These are phyloP conservation scores for Lindgomyces ingoldianus DNA, from an alignment of 495 filamentous ascomycete genomes.

Conservation along the genomic window DNA sequence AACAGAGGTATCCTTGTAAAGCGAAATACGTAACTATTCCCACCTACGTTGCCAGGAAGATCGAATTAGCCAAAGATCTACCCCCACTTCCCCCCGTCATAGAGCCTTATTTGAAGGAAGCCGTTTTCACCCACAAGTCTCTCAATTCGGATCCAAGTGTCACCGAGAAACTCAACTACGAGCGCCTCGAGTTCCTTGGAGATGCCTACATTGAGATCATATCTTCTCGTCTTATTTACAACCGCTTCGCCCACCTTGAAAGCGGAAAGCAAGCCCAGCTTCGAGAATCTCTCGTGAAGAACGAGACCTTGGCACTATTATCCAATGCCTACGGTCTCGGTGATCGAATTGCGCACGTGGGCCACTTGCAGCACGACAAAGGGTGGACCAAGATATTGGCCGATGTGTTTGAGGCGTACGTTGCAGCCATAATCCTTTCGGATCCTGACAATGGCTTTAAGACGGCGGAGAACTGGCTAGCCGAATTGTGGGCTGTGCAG, in stretches of 20 bases:
- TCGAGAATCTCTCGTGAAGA: constrained; percentile 60
- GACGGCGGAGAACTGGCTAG: constrained; percentile 67
- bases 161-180: constrained; percentile 27
- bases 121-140: constrained; percentile 65
- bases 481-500: constrained; percentile 61
- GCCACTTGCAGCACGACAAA: constrained; percentile 50
- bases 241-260: constrained; percentile 40
- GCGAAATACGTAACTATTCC: neutral
- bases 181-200: constrained; percentile 48
- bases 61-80: constrained; percentile 25
- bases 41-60: constrained; percentile 12
- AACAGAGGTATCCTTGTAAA: constrained; percentile 10
- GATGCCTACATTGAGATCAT: constrained; percentile 47
- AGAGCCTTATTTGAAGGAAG: constrained; percentile 57
- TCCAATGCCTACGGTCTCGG: constrained; percentile 68
- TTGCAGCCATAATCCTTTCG: constrained; percentile 72
- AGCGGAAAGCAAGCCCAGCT: constrained; percentile 33
- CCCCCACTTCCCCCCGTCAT: constrained; percentile 62
- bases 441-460: constrained; percentile 60
- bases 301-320: constrained; percentile 69
- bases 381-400: constrained; percentile 67
- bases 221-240: constrained; percentile 40
- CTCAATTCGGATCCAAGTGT: neutral
- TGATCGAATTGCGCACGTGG: constrained; percentile 57
- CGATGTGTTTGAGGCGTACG: constrained; percentile 87